Base-by-base conservation (phyloP, 2,329 filamentous ascomycete species). In the Acarospora socialis region DNA sequence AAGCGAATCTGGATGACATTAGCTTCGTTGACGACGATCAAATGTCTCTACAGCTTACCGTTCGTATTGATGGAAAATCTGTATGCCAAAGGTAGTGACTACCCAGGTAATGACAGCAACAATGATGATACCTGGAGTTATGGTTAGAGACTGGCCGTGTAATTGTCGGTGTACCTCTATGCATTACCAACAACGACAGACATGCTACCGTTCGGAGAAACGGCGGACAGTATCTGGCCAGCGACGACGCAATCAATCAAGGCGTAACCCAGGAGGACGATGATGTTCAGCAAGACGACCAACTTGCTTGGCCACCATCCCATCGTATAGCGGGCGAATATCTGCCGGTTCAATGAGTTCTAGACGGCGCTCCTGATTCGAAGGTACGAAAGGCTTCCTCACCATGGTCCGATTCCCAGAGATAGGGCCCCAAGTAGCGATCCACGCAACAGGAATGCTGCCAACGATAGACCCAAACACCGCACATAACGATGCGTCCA, bases 221-320 rank as follows among this genome's bases (percentile, higher is more conserved):
- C 69, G 2, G 75, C 75, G 4, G 70, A 75, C 2, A 81, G 55
- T 16, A 79, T 77, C 46, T 80, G 75, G 0, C 77, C 77, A 2
- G 70, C 70, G 10, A 81, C 62, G 4, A 80, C 72, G 20, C 66
- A 71, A 48, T 75, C 69, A 79, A 25, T 69, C 47, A 78, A 54
- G 14, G 62, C 58, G 42, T 76, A 77, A 8, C 71, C 70, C 3
- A 75, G 56, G 43, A 75, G 56, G 14, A 73, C 65, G 27, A 76
- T 63, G 28, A 77, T 54, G 44, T 75, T 76, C 36, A 77, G 53
- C 14, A 75, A 45, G 7, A 74, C 70, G 21, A 75, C 63, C 5
- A 77, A 50, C 49, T 75, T 76, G 33, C 66, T 67, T 1, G 71
- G 71, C 59, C 66, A 76, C 68, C 68, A 76, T 5, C 72, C 71